Conservation (phyloP, 257 asterid species). For the Solanum ossicruentum region DNA sequence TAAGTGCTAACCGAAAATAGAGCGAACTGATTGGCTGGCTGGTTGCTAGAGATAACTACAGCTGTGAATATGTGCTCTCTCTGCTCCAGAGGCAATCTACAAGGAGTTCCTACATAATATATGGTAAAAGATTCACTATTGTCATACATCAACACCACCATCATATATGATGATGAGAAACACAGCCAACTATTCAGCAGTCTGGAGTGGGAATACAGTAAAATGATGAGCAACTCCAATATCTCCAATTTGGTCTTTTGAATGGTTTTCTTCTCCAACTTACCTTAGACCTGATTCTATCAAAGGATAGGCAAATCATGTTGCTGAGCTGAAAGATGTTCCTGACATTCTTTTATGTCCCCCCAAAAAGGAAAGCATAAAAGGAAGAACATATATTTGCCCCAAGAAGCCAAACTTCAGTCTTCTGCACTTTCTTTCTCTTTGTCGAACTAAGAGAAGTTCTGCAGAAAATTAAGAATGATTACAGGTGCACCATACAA, state of each 20-base stretch:
- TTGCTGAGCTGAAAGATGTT: background rate
- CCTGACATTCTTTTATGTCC: background rate
- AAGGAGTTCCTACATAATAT: background rate
- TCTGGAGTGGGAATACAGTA: background rate
- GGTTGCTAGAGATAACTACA: background rate
- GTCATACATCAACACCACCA: background rate
- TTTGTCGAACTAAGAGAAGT: background rate
- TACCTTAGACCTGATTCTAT: background rate
- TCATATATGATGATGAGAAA: background rate
- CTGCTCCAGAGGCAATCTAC: background rate
- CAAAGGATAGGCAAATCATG: background rate
- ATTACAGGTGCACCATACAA: background rate
- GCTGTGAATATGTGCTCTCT: background rate
- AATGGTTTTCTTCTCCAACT: background rate
- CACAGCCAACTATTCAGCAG: background rate
- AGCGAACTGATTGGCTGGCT: background rate
- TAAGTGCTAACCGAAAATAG: background rate
- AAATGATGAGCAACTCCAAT: background rate
- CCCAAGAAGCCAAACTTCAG: background rate
- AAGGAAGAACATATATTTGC: background rate
- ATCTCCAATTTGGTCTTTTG: background rate
- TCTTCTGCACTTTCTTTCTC: background rate
- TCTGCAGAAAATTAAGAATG: background rate
- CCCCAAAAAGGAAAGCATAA: background rate
- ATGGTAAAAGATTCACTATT: background rate